Evolutionary conservation across 441 rosid species (phyloP).

Genomic region (Lagerstroemia fauriei): DNA sequence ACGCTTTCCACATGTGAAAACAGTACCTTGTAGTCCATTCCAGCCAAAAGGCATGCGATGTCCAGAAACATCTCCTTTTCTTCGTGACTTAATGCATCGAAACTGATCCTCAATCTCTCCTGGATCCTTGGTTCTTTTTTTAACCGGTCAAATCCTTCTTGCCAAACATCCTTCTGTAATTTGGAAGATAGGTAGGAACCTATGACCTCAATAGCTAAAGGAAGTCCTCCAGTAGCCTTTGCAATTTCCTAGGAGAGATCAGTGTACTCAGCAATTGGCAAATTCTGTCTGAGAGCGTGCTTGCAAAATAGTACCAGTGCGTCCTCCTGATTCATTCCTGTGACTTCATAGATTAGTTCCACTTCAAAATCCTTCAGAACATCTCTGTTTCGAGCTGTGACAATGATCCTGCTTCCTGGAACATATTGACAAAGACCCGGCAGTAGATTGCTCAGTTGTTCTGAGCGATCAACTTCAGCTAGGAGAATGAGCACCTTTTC

Average conservation of each 20-base stretch:
- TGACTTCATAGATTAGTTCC: not conserved
- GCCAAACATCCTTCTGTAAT: not conserved
- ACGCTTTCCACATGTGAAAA: not conserved
- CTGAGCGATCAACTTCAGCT: not conserved
- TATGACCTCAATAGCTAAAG: constrained; percentile 5
- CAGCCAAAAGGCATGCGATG: constrained; percentile 4
- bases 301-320: constrained; percentile 16
- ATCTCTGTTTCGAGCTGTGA: not conserved
- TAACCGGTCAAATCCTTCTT: not conserved
- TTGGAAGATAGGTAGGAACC: not conserved
- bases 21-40: not conserved
- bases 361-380: not conserved
- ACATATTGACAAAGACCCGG: not conserved
- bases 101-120: not conserved
- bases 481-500: constrained; percentile 11
- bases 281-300: not conserved
- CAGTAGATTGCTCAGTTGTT: not conserved
- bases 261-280: not conserved
- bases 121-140: not conserved
- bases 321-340: not conserved
- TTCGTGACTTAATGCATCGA: not conserved
- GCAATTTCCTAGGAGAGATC: not conserved
- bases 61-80: constrained; percentile 7
- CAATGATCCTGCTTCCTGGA: constrained; percentile 10
- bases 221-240: constrained; percentile 6